Evolutionary conservation across 2,329 filamentous ascomycete genomes (phyloP), one percentile per base, ranked within the genome.

Genomic region (Cylindrodendrum hubeiense): DNA sequence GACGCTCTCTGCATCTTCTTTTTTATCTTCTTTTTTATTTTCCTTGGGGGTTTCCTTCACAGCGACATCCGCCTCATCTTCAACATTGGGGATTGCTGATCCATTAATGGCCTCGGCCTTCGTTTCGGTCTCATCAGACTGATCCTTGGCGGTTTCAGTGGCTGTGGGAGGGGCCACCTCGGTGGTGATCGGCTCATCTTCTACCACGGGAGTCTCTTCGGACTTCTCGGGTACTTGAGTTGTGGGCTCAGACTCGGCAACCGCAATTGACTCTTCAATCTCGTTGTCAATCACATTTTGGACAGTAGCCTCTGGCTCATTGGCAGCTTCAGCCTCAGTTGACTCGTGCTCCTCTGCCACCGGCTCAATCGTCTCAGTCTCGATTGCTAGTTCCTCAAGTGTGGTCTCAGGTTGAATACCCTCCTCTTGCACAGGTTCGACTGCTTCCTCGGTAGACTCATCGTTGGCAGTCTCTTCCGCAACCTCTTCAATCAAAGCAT

Each of bases 401-500:
- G 34, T 44, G 12, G 46, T 26, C 24, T 68, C 52, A 39, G 63
- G 43, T 28, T 66, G 50, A 8, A 17, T 24, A 34, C 58, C 37
- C 30, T 66, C 41, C 6, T 55, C 46, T 15, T 60, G 26, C 12
- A 39, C 58, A 17, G 67, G 19, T 17, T 73, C 65, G 5, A 52
- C 57, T 8, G 44, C 66, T 50, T 75, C 66, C n/a, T 69, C 49
- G 26, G 56, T 52, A 41, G 60, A 64, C 21, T 70, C 63, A 17
- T 63, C 58, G 34, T 64, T 52, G 10, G 60, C 54, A 21, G 62
- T 63, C 30, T 67, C 63, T 4, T 67, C 39, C 9, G 51, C 61
- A 34, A 59, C 49, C 17, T 73, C 67, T 19, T 65, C 61, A 6
- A 24, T 28, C 30, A 37, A 21, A 12, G 50, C 24, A 33, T 55